These are phyloP conservation scores for Colletotrichum destructivum DNA, from an alignment of 2,329 filamentous ascomycete genomes.

Conservation along the genomic window DNA sequence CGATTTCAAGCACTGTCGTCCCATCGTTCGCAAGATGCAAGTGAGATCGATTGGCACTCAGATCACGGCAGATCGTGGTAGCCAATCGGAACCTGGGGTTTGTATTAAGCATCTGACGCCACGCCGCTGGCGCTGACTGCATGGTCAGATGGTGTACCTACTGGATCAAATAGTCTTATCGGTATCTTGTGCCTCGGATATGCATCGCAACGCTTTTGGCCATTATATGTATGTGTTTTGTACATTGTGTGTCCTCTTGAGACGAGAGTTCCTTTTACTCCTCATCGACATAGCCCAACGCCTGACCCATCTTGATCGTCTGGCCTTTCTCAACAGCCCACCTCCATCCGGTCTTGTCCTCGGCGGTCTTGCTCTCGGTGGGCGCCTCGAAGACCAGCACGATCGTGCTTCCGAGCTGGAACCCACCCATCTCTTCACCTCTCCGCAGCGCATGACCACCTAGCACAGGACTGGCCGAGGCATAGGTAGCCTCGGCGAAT, in stretches of 20 bases:
- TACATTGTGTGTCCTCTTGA: slow-evolving; percentile 17
- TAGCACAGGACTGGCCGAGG: slow-evolving; percentile 81
- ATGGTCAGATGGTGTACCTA: not conserved
- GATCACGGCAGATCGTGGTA: not conserved
- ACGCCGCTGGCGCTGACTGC: not conserved
- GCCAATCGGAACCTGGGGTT: not conserved
- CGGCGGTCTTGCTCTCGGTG: slow-evolving; percentile 42
- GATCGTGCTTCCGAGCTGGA: slow-evolving; percentile 94
- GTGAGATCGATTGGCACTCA: slow-evolving; percentile 2
- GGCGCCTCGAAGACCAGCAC: slow-evolving; percentile 98
- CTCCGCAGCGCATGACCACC: slow-evolving; percentile 86
- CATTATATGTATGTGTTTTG: slow-evolving; percentile 4
- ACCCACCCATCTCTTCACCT: slow-evolving; percentile 98
- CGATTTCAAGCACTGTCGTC: slow-evolving; percentile 8
- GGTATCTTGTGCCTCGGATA: not conserved
- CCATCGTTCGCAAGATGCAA: not conserved
- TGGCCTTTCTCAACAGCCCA: slow-evolving; percentile 93
- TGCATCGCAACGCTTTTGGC: not conserved
- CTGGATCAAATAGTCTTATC: not conserved
- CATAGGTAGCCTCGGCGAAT: slow-evolving; percentile 93
- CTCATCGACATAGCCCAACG: slow-evolving; percentile 81
- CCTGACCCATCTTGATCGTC: slow-evolving; percentile 90
- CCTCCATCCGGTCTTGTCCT: slow-evolving; percentile 79
- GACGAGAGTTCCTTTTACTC: slow-evolving; percentile 49
- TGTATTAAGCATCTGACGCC: slow-evolving; percentile 30